Percentiles rank a stretch among this genome's conserved stretches.
Evolutionary conservation across 768 basidiomycete genomes (phyloP).

Genomic region (Cyclocybe cylindracea): DNA sequence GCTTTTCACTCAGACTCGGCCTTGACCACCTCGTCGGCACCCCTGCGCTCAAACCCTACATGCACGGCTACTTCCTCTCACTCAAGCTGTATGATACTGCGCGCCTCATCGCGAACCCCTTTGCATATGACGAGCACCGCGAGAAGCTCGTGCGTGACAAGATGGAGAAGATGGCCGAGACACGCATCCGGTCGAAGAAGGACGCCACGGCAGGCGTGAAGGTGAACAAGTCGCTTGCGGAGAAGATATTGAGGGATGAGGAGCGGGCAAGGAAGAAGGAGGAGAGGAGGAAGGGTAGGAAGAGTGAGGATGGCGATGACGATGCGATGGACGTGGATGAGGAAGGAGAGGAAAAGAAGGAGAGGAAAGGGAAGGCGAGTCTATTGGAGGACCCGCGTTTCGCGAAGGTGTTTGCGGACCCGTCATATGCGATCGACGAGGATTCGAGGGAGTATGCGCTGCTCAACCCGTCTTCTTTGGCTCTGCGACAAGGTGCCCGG

Average conservation of each 20-base stretch:
- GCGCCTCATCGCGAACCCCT: conserved; percentile 93
- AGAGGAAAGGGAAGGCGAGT: conserved; percentile 36
- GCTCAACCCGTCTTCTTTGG: conserved; percentile 85
- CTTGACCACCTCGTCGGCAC: conserved; percentile 94
- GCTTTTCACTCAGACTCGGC: conserved; percentile 63
- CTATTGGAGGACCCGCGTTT: conserved; percentile 89
- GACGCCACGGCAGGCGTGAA: conserved; percentile 56
- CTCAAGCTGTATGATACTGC: conserved; percentile 96
- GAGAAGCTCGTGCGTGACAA: conserved; percentile 86
- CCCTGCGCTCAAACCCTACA: conserved; percentile 95
- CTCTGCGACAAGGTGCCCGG: conserved; percentile 46
- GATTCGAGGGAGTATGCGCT: conserved; percentile 85
- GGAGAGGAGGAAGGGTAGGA: conserved; percentile 53
- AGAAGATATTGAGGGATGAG: conserved; percentile 72
- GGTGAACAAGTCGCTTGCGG: conserved; percentile 80
- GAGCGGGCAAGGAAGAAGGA: conserved; percentile 58
- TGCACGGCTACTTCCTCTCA: conserved; percentile 99
- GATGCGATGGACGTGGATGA: conserved; percentile 39
- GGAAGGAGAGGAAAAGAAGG: conserved; percentile 28
- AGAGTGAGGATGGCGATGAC: conserved; percentile 16
- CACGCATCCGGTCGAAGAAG: conserved; percentile 85
- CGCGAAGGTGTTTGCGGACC: conserved; percentile 86
- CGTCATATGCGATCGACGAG: conserved; percentile 92
- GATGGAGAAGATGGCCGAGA: conserved; percentile 92
- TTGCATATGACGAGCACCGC: conserved; percentile 92